Evolutionary conservation across 495 filamentous ascomycete species (phyloP).

Genomic region (Margaritispora aquatica): DNA sequence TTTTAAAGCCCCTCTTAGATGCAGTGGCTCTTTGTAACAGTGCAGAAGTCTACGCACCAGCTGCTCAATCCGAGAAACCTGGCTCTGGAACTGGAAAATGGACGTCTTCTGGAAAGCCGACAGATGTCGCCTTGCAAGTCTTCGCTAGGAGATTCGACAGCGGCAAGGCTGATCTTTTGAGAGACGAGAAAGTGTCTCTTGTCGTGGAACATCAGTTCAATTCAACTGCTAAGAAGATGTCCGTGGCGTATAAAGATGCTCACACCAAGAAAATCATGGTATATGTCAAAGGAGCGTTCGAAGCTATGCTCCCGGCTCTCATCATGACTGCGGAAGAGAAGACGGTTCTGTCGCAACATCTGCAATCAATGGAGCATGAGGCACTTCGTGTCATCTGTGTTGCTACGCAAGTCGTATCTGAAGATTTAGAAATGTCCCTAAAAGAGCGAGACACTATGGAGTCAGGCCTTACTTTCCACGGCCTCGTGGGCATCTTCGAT

Average conservation of each 20-base stretch:
- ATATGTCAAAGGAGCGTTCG: conserved; percentile 52
- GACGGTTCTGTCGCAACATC: conserved; percentile 30
- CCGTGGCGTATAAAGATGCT: conserved; percentile 41
- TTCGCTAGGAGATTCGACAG: conserved; percentile 63
- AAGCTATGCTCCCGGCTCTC: conserved; percentile 42
- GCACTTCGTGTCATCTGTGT: conserved; percentile 53
- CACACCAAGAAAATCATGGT: conserved; percentile 30
- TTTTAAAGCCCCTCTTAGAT: conserved; percentile 39
- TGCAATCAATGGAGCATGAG: conserved; percentile 47
- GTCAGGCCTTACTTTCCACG: conserved; percentile 39
- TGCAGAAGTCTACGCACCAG: conserved; percentile 29
- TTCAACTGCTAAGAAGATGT: conserved; percentile 56
- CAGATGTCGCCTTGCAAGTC: conserved; percentile 75
- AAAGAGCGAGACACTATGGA: neutral
- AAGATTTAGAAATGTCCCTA: conserved; percentile 51
- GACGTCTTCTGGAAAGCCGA: conserved; percentile 73
- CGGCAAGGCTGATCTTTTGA: conserved; percentile 36
- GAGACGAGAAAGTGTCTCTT: conserved; percentile 28
- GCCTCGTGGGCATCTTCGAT: conserved; percentile 72
- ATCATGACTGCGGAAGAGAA: conserved; percentile 30
- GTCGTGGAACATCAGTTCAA: conserved; percentile 55
- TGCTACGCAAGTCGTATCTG: conserved; percentile 41
- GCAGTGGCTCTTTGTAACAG: conserved; percentile 33
- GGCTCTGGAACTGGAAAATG: conserved; percentile 40
- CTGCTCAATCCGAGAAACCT: conserved; percentile 25